Evolutionary conservation across 768 basidiomycete species (phyloP).

Genomic region (Tylopilus vinaceipallidus): DNA sequence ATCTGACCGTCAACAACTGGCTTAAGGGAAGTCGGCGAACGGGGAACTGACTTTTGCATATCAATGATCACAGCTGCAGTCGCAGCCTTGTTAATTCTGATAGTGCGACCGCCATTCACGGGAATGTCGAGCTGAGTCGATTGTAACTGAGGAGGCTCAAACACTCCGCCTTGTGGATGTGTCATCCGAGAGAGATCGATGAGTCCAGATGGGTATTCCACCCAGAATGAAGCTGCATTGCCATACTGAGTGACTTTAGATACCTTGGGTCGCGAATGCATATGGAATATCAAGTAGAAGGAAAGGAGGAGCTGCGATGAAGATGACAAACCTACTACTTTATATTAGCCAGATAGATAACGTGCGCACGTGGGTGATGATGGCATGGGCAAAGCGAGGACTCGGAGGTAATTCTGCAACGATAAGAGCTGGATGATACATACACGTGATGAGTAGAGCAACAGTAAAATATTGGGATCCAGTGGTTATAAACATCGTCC

Average conservation of each 20-base stretch:
- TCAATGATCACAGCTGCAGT: slow-evolving; percentile 65
- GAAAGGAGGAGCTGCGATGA: neutral
- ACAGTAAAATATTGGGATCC: slow-evolving; percentile 1
- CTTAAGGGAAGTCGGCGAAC: too few species aligned
- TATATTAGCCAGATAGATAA: neutral
- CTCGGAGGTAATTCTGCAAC: slow-evolving; percentile 7
- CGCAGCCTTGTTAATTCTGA: slow-evolving; percentile 48
- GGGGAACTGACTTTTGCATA: slow-evolving; percentile 67
- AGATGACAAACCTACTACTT: slow-evolving; percentile 5
- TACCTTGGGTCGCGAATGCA: slow-evolving; percentile 48
- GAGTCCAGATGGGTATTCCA: slow-evolving; percentile 64
- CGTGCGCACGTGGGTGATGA: neutral
- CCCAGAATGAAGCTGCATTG: slow-evolving; percentile 56
- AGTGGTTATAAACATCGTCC: slow-evolving; percentile 9
- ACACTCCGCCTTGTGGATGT: slow-evolving; percentile 33
- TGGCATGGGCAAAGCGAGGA: neutral
- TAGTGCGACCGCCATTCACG: slow-evolving; percentile 48
- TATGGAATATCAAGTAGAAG: slow-evolving; percentile 20
- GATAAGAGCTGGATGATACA: slow-evolving; percentile 11
- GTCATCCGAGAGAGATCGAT: slow-evolving; percentile 56
- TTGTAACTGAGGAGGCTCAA: slow-evolving; percentile 32
- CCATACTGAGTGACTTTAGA: slow-evolving; percentile 51
- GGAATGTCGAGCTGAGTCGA: slow-evolving; percentile 50
- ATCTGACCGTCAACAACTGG: too few species aligned
- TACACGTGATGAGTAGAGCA: slow-evolving; percentile 4